Evolutionary conservation across 1,284 basidiomycete genomes (phyloP).

Genomic region (Cystobasidium sp.): DNA sequence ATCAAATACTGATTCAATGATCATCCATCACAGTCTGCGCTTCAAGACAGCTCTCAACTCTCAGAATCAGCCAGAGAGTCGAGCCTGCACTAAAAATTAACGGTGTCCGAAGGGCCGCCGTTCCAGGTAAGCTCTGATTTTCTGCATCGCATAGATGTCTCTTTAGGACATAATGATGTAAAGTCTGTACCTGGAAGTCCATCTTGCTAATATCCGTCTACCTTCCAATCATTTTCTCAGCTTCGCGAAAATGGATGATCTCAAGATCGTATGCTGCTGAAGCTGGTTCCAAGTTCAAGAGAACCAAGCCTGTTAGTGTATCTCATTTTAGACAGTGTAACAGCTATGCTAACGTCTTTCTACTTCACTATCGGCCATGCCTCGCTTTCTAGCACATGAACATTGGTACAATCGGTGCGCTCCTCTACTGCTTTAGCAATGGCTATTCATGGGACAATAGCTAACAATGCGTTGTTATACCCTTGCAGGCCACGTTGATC

Average conservation of each 20-base stretch:
- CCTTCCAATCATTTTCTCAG: conserved; percentile 3
- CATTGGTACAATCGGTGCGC: conserved; percentile 56
- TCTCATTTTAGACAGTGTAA: background rate
- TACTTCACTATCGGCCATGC: conserved; percentile 12
- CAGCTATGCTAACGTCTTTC: background rate
- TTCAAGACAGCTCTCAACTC: conserved; percentile 21
- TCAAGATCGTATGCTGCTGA: conserved; percentile 44
- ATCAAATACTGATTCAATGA: too few relatives aligned
- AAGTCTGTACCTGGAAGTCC: background rate
- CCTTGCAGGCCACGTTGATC: conserved; percentile 52
- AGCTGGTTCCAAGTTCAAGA: conserved; percentile 42
- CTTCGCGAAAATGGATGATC: conserved; percentile 28
- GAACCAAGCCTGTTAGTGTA: conserved; percentile 41
- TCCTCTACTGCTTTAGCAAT: background rate
- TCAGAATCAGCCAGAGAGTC: conserved; percentile 15
- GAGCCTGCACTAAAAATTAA: conserved; percentile 38
- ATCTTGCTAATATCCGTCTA: background rate
- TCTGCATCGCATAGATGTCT: background rate
- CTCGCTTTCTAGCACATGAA: conserved; percentile 54
- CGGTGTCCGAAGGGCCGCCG: conserved; percentile 36
- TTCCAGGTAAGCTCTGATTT: conserved; percentile 20
- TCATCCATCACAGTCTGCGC: conserved; percentile 4
- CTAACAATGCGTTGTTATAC: background rate
- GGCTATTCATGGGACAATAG: background rate
- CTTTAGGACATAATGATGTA: background rate